These are phyloP conservation scores for Neofusicoccum parvum DNA, from an alignment of 2,329 filamentous ascomycete genomes.

Conservation along the genomic window DNA sequence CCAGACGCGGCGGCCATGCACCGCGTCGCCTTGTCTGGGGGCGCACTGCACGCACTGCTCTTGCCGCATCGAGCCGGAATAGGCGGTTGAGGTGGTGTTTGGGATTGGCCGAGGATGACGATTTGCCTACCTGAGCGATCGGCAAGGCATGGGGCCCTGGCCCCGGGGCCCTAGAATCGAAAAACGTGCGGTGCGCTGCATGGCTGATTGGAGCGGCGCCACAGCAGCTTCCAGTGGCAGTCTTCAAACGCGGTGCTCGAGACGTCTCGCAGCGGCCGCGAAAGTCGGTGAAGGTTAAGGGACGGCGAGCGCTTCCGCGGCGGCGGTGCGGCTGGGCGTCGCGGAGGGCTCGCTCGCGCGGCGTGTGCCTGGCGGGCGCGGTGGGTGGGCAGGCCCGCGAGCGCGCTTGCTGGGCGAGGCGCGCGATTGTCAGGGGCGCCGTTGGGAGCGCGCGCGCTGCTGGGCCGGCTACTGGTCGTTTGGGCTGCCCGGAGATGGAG, in stretches of 20 bases:
- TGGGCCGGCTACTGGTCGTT: too few species aligned
- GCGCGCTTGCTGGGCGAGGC: background rate
- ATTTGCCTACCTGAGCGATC: conserved; percentile 1
- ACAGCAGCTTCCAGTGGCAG: background rate
- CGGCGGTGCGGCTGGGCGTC: background rate
- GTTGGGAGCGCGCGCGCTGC: background rate
- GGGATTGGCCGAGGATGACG: background rate
- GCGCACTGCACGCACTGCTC: background rate
- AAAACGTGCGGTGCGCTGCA: background rate
- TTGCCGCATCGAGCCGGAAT: background rate
- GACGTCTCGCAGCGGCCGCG: background rate
- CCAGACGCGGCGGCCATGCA: background rate
- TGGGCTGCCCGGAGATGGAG: background rate
- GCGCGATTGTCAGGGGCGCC: background rate
- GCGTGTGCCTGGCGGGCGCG: background rate
- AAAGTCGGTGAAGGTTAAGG: conserved; percentile 6
- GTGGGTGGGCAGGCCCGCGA: too few species aligned
- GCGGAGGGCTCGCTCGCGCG: background rate
- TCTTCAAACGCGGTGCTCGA: background rate
- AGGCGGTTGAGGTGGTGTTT: background rate
- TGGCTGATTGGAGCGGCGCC: conserved; percentile 2
- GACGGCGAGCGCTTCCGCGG: background rate
- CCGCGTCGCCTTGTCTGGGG: background rate
- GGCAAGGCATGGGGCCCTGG: conserved; percentile 8
- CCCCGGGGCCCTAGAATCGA: background rate